A percentile compares a stretch with the other conserved stretches of the same genome.
phyloP scores from a whole-genome alignment of 345 rosid species.

The rapeseed (Brassica napus) region Da-Ae NC_063436.1:21974501-21975000 shows the following conservation, averaged over 20 bases:
- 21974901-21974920: conserved; percentile 47
- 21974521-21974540: conserved; percentile 78
- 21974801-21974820: conserved; percentile 76
- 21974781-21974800: conserved; percentile 67
- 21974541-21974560: conserved; percentile 56
- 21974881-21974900: conserved; percentile 62
- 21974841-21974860: conserved; percentile 76
- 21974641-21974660: conserved; percentile 62
- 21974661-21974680: conserved; percentile 58
- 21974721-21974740: conserved; percentile 42
- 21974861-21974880: conserved; percentile 66
- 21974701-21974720: conserved; percentile 66
- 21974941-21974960: conserved; percentile 46
- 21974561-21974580: conserved; percentile 46
- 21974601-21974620: conserved; percentile 53
- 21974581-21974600: conserved; percentile 42
- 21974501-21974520: conserved; percentile 70
- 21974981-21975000: conserved; percentile 62
- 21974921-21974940: conserved; percentile 30
- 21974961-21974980: conserved; percentile 62
- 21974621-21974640: conserved; percentile 47
- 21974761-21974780: conserved; percentile 61
- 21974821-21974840: conserved; percentile 66
- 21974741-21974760: conserved; percentile 54
- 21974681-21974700: conserved; percentile 53